Base-by-base conservation (phyloP, 2,329 filamentous ascomycete species). In the Aspergillus terreus region DNA sequence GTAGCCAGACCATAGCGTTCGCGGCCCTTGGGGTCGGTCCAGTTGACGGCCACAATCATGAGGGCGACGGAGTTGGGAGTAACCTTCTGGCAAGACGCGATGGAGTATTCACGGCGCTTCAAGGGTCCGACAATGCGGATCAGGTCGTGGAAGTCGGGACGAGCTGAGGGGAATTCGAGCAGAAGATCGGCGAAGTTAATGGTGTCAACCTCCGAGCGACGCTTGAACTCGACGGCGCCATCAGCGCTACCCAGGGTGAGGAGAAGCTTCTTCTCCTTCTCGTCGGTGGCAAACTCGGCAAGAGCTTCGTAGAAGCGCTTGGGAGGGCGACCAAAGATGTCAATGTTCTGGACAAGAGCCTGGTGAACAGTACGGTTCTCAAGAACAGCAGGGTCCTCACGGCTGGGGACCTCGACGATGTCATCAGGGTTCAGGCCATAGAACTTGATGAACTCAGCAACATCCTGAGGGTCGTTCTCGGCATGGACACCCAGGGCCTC, bases 21-120 rank as follows among this genome's bases (percentile, higher is more conserved):
- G 67, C 92, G 90, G 65, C 92, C 92, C 64, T 83, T 82, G 59
- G 88, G 81, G 73, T 97, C 92, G 59, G 92, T 85, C 94, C 94
- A 99, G 78, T 90, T 86, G 64, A 99, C 94, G 4, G 94, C 95
- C 54, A 99, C 94, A 66, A 99, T 95, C 84, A 97, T 94, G 58
- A 99, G 84, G 7, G 92, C 83, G 52, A 99, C 91, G n/a, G 83
- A 85, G 66, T 79, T 92, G 17, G 94, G 92, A 0, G 90, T 92
- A 38, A 97, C 92, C 63, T 92, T 90, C 76, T 99, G 94, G 50
- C 91, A 94, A 3, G 94, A 97, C 17, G 94, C 94, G 61, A 99
- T 97, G n/a, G 90, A 96, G 81, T 99, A 99, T 75, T 99, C 94
- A 64, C 94, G 84, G 55, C 94, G 89, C 82, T 99, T 99, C 78